Evolutionary conservation across 352 stramenopile species (phyloP).

Genomic region (Phytophthora hibernalis): DNA sequence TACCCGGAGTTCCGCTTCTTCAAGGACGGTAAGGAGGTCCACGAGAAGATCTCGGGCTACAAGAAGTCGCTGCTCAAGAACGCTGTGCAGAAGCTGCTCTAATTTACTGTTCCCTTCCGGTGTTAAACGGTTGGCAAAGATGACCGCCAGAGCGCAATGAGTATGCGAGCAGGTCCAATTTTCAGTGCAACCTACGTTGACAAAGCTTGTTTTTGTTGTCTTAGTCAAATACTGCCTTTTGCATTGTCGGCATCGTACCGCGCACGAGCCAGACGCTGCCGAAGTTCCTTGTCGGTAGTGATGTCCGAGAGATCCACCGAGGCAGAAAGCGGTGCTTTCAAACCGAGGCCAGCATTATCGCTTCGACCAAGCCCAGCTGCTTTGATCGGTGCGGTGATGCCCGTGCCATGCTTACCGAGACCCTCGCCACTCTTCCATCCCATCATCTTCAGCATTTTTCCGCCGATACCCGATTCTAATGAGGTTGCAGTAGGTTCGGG

Average conservation of each 20-base stretch:
- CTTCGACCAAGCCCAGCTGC: slow-evolving; percentile 47
- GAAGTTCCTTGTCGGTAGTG: slow-evolving; percentile 67
- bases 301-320: slow-evolving; percentile 55
- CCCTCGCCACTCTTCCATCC: slow-evolving; percentile 87
- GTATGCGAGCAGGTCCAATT: slow-evolving; percentile 1
- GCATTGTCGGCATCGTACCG: slow-evolving; percentile 56
- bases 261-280: slow-evolving; percentile 65
- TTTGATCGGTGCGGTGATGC: slow-evolving; percentile 75
- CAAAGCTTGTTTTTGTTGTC: background rate
- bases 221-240: slow-evolving; percentile 7
- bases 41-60: slow-evolving; percentile 78
- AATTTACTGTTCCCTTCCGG: slow-evolving; percentile 26
- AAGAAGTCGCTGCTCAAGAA: slow-evolving; percentile 87
- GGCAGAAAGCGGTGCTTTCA: slow-evolving; percentile 35
- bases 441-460: slow-evolving; percentile 91
- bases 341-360: slow-evolving; percentile 65
- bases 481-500: slow-evolving; percentile 23
- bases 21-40: slow-evolving; percentile 82
- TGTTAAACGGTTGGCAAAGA: slow-evolving; percentile 9
- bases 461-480: slow-evolving; percentile 74
- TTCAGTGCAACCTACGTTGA: slow-evolving; percentile 17
- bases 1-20: slow-evolving; percentile 90
- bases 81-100: slow-evolving; percentile 63
- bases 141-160: background rate
- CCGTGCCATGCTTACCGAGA: slow-evolving; percentile 81